These are phyloP conservation scores for Soucietia sequanensis DNA, from an alignment of 805 yeast species.

Conservation along the genomic window DNA sequence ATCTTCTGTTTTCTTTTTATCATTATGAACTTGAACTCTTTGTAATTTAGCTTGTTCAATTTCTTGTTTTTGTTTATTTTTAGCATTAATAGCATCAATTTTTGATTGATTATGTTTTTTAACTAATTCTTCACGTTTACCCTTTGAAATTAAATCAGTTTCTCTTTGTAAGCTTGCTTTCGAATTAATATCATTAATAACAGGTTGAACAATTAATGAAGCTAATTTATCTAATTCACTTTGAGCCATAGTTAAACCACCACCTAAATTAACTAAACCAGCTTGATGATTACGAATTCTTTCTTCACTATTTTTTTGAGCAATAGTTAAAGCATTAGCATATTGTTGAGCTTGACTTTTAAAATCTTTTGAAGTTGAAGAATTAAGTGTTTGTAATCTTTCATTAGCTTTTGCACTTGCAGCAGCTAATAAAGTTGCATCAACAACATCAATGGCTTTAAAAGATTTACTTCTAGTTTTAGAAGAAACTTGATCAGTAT, in stretches of 20 bases:
- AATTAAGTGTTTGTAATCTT: conserved; percentile 30
- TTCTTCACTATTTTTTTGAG: conserved; percentile 64
- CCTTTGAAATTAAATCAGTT: conserved; percentile 31
- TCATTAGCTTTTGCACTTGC: conserved; percentile 48
- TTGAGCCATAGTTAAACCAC: conserved; percentile 76
- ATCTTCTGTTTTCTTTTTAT: conserved; percentile 31
- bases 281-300: conserved; percentile 52
- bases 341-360: conserved; percentile 55
- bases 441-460: conserved; percentile 44
- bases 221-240: conserved; percentile 82
- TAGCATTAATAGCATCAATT: conserved; percentile 25
- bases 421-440: conserved; percentile 47
- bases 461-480: conserved; percentile 31
- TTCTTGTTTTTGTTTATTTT: conserved; percentile 33
- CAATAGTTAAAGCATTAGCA: conserved; percentile 72
- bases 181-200: conserved; percentile 65
- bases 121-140: conserved; percentile 34
- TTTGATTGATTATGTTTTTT: conserved; percentile 30
- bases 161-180: conserved; percentile 72
- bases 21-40: conserved; percentile 30
- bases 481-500: conserved; percentile 21
- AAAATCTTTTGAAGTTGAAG: conserved; percentile 28
- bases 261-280: conserved; percentile 71
- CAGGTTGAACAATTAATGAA: conserved; percentile 75
- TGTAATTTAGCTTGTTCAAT: conserved; percentile 35